Base-by-base conservation (phyloP, 306 rosid genomes). In the Pyrus bretschneideri region DNA sequence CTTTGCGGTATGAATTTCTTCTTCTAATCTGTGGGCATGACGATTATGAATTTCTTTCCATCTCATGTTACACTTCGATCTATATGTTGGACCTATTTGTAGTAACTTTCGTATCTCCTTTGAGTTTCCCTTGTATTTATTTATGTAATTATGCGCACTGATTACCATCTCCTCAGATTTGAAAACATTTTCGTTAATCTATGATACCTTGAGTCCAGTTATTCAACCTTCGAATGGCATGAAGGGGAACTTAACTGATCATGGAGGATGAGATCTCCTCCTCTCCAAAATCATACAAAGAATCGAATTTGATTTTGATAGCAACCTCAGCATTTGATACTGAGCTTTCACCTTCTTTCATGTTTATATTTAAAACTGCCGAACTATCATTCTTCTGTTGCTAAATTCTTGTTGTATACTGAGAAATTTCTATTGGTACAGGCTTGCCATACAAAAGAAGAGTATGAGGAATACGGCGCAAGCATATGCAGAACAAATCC, bases 401-500 rank as follows among this genome's bases (percentile, higher is more conserved):
- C 61, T 31, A 54, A 79, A 64, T 49, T 31, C 27, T 75, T 73
- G 8, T 17, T 70, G 30, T 40, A 75, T 27, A 78, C 40, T 45
- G 49, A 70, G 33, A 80, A 78, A 61, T 67, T 76, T 58, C 71
- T 84, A n/a, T 70, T 11, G 67, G 70, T 83, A 70, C 93, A 96
- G 99, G 97, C 99, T 38, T 96, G 99, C 81, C 99, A 96, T 82
- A 96, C 99, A 67, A 96, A 96, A 86, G 99, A 90, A 52, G 98
- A 96, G 83, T 96, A 96, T 29, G 99, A 96, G 69, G 99, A 96
- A 81, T 76, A 91, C 35, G 99, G 99, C 71, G 99, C 98, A 29
- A 89, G 99, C 87, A 96, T 96, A 78, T 96, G 99, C 80, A 89
- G 99, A 54, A 89, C 98, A 60, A 96, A 96, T 86, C 99, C 99